Evolutionary conservation across 2,329 filamentous ascomycete species (phyloP).

Genomic region (Plectosphaerella cucumerina): DNA sequence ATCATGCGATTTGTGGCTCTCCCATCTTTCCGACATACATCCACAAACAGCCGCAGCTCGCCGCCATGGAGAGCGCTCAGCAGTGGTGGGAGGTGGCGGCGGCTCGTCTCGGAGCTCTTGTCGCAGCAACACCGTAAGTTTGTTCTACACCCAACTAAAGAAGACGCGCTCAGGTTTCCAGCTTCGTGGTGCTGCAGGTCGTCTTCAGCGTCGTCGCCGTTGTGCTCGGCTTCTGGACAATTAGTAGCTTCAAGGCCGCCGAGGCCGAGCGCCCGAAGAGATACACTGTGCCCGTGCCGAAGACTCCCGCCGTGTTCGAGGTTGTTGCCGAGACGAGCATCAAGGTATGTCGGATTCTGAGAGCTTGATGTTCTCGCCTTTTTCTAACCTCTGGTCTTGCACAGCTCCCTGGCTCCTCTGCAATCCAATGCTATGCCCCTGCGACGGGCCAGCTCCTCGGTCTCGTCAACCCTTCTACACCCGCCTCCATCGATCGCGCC

Average conservation of each 20-base stretch:
- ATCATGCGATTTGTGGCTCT: too few species aligned
- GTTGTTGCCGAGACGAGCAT: slow-evolving; percentile 57
- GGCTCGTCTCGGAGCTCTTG: neutral
- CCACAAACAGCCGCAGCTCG: neutral
- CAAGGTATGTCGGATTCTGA: slow-evolving; percentile 38
- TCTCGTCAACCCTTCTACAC: slow-evolving; percentile 70
- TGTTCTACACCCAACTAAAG: neutral
- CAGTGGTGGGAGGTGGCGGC: slow-evolving; percentile 1
- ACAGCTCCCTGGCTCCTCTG: slow-evolving; percentile 56
- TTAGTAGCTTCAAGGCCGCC: slow-evolving; percentile 20
- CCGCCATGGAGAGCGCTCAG: neutral
- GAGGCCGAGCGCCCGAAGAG: slow-evolving; percentile 40
- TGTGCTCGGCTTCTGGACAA: slow-evolving; percentile 22
- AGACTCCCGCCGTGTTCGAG: slow-evolving; percentile 52
- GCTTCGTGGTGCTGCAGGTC: slow-evolving; percentile 18
- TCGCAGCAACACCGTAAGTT: slow-evolving; percentile 1
- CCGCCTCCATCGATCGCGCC: slow-evolving; percentile 72
- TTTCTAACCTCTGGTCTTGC: neutral
- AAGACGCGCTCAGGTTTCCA: neutral
- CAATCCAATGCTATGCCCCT: slow-evolving; percentile 82
- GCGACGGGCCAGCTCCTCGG: slow-evolving; percentile 85
- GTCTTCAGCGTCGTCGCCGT: slow-evolving; percentile 23
- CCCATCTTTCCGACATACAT: too few species aligned
- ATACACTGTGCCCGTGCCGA: slow-evolving; percentile 61
- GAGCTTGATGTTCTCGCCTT: neutral